These are phyloP conservation scores for Drechslerella stenobrocha DNA, from an alignment of 2,329 filamentous ascomycete species.

Conservation along the genomic window DNA sequence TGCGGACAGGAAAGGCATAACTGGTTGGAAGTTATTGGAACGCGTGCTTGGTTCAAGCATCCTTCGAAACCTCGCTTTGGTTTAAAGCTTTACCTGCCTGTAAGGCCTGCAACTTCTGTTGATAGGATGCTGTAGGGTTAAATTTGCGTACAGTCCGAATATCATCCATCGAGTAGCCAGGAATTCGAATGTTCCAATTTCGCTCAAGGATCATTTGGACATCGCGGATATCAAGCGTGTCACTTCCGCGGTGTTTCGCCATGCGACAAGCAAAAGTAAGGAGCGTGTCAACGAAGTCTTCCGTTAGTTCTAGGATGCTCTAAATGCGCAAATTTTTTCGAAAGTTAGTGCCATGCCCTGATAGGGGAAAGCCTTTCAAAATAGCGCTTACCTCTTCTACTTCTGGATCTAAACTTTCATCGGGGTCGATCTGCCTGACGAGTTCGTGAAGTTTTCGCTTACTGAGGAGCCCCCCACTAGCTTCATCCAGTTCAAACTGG, in stretches of 20 bases:
- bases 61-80: constrained; percentile 53
- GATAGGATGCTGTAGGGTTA: constrained; percentile 84
- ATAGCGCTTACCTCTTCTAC: constrained; percentile 79
- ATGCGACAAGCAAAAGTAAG: constrained; percentile 84
- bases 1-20: not conserved
- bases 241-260: constrained; percentile 87
- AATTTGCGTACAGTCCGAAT: constrained; percentile 91
- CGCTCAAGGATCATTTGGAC: constrained; percentile 81
- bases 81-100: constrained; percentile 78
- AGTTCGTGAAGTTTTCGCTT: constrained; percentile 98
- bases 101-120: constrained; percentile 94
- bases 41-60: constrained; percentile 6
- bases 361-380: not conserved
- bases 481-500: constrained; percentile 82
- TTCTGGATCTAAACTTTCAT: constrained; percentile 80
- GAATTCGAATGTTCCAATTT: constrained; percentile 87
- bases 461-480: constrained; percentile 89
- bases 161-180: constrained; percentile 92
- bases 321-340: constrained; percentile 55
- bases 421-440: constrained; percentile 84
- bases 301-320: constrained; percentile 85
- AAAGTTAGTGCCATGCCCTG: not conserved
- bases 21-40: not conserved
- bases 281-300: constrained; percentile 92
- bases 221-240: constrained; percentile 85